phyloP scores from a whole-genome alignment of 2,329 filamentous ascomycete species.

The Clonostachys sp. region DNA sequence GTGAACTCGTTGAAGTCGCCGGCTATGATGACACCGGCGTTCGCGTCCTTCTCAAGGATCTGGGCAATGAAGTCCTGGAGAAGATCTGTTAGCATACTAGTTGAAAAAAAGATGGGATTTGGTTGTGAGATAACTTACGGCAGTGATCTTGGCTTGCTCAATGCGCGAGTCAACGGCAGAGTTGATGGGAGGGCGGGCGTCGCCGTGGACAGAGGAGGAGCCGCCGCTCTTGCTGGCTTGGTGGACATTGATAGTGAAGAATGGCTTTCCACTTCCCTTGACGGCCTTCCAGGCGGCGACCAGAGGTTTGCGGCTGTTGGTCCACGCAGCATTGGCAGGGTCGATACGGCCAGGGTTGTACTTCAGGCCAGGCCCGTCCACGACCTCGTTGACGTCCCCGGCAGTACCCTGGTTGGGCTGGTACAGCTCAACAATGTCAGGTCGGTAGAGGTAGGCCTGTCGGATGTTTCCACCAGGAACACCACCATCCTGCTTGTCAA shows the following conservation, averaged over 20 bases:
- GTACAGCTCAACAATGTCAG: slow-evolving; percentile 52
- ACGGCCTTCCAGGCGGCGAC: slow-evolving; percentile 61
- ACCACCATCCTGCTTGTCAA: slow-evolving; percentile 59
- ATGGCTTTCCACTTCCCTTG: slow-evolving; percentile 41
- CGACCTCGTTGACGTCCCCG: slow-evolving; percentile 51
- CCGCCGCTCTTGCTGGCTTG: slow-evolving; percentile 65
- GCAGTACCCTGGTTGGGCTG: slow-evolving; percentile 51
- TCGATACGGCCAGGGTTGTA: slow-evolving; percentile 68
- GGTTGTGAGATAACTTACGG: slow-evolving; percentile 30
- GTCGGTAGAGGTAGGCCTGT: slow-evolving; percentile 64
- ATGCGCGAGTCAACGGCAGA: slow-evolving; percentile 52
- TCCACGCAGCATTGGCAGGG: slow-evolving; percentile 55
- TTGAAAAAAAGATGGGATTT: background rate
- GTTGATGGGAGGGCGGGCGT: slow-evolving; percentile 63
- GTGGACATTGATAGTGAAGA: slow-evolving; percentile 72
- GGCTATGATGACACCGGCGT: slow-evolving; percentile 53
- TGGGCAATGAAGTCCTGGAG: slow-evolving; percentile 45
- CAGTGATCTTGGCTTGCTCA: slow-evolving; percentile 54
- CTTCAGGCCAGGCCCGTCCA: slow-evolving; percentile 52
- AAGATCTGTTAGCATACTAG: slow-evolving; percentile 4
- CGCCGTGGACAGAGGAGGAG: slow-evolving; percentile 58
- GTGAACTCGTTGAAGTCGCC: slow-evolving; percentile 73
- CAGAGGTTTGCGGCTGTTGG: slow-evolving; percentile 60
- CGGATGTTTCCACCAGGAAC: slow-evolving; percentile 69
- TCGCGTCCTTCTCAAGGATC: slow-evolving; percentile 50